A percentile compares a stretch with the other conserved stretches of the same genome.
Evolutionary conservation across 768 basidiomycete genomes (phyloP).

Genomic region (Strobilomyces dryophilus): DNA sequence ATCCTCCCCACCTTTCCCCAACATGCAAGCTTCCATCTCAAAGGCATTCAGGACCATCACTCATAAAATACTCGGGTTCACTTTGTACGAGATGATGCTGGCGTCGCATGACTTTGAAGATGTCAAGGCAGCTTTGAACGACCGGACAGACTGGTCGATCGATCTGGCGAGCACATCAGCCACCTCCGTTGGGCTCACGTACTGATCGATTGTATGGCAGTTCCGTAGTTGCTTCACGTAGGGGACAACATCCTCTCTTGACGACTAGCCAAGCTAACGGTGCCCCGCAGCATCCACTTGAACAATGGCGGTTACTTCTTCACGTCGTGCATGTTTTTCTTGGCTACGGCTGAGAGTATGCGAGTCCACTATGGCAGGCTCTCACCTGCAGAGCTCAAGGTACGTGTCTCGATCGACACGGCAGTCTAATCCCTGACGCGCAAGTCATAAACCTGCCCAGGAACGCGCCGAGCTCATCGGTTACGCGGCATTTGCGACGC

Average conservation of each 20-base stretch:
- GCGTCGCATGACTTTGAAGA: conserved; percentile 21
- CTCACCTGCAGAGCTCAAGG: conserved; percentile 22
- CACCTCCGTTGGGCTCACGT: too few species aligned
- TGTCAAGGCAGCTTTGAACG: conserved; percentile 13
- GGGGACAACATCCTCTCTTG: neutral
- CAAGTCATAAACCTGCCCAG: too few species aligned
- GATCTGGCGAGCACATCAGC: conserved; percentile 21
- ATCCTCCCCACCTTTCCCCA: neutral
- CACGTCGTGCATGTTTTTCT: conserved; percentile 12
- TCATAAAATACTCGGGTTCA: conserved; percentile 3
- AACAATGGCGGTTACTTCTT: conserved; percentile 2
- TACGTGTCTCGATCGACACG: neutral
- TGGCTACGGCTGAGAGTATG: conserved; percentile 18
- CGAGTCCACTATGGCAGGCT: conserved; percentile 20
- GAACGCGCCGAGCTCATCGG: conserved; percentile 13
- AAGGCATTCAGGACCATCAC: neutral
- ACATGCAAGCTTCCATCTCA: conserved; percentile 7
- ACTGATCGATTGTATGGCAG: neutral
- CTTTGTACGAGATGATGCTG: conserved; percentile 15
- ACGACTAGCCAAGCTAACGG: neutral
- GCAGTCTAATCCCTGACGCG: neutral
- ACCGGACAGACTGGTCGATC: conserved; percentile 18
- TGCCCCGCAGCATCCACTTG: conserved; percentile 17
- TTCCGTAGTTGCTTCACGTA: conserved; percentile 17
- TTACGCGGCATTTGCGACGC: conserved; percentile 9